Percentiles rank a stretch among this genome's conserved stretches.
Evolutionary conservation across 2,329 filamentous ascomycete genomes (phyloP).

Genomic region (Trichoderma pleuroti): DNA sequence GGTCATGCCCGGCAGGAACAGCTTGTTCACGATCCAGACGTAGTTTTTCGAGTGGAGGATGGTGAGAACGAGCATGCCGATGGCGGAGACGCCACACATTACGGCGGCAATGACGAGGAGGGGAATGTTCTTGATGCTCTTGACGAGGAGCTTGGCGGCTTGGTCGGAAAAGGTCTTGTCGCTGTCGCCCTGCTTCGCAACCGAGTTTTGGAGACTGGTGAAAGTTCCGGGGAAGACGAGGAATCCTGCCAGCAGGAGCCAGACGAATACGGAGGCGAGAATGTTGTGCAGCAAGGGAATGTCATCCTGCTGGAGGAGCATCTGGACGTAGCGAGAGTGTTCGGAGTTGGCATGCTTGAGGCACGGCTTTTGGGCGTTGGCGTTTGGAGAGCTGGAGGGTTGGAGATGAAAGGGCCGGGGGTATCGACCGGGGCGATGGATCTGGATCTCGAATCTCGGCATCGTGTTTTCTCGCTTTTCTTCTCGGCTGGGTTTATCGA

Average conservation of each 20-base stretch:
- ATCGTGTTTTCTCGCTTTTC: neutral
- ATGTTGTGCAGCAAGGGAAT: slow-evolving; percentile 47
- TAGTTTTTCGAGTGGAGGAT: slow-evolving; percentile 46
- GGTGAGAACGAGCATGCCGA: slow-evolving; percentile 42
- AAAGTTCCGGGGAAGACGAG: slow-evolving; percentile 52
- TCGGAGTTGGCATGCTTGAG: slow-evolving; percentile 24
- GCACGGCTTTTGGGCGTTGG: neutral
- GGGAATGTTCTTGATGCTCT: slow-evolving; percentile 33
- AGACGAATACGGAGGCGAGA: slow-evolving; percentile 38
- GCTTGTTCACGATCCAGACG: slow-evolving; percentile 50
- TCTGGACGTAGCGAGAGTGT: slow-evolving; percentile 42
- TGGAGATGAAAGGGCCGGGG: slow-evolving; percentile 17
- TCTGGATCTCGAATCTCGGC: slow-evolving; percentile 17
- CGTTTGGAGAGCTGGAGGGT: slow-evolving; percentile 22
- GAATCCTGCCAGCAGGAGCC: slow-evolving; percentile 51
- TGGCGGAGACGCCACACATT: slow-evolving; percentile 36
- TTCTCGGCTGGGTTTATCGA: neutral
- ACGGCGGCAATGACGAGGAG: slow-evolving; percentile 43
- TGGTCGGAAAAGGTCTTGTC: slow-evolving; percentile 20
- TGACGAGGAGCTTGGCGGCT: slow-evolving; percentile 22
- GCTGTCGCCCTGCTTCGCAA: slow-evolving; percentile 23
- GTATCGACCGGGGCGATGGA: neutral
- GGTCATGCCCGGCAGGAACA: slow-evolving; percentile 45
- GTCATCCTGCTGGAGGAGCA: slow-evolving; percentile 45
- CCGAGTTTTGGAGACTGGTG: slow-evolving; percentile 36